phyloP scores from a whole-genome alignment of 1,139 yeast genomes.

The Lizanozyma gosingica region DNA sequence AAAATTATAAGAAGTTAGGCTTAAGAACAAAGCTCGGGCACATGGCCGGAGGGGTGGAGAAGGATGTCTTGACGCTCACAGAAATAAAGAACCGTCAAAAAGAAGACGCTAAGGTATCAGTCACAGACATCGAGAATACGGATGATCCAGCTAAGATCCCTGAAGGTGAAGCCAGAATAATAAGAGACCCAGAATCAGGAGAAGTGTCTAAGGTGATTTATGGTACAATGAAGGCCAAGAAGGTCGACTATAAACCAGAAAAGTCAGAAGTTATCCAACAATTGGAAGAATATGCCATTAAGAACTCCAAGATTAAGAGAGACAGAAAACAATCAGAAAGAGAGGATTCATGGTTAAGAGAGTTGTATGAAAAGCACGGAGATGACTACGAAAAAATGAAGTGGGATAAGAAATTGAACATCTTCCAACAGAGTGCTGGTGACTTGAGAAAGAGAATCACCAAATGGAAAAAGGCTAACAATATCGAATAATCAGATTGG shows the following conservation, averaged over 20 bases:
- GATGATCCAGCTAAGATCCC: slow-evolving; percentile 53
- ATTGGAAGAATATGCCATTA: slow-evolving; percentile 58
- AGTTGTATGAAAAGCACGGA: slow-evolving; percentile 68
- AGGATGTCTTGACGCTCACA: slow-evolving; percentile 32
- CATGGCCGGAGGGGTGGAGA: slow-evolving; percentile 62
- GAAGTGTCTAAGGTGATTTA: slow-evolving; percentile 62
- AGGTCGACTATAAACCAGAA: slow-evolving; percentile 14
- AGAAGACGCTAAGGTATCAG: slow-evolving; percentile 17
- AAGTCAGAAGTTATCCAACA: slow-evolving; percentile 51
- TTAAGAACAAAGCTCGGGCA: slow-evolving; percentile 56
- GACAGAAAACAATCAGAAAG: slow-evolving; percentile 60
- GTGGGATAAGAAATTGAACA: slow-evolving; percentile 81
- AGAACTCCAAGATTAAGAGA: slow-evolving; percentile 34
- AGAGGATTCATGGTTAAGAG: slow-evolving; percentile 65
- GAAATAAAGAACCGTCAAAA: slow-evolving; percentile 21
- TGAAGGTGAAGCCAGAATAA: slow-evolving; percentile 76
- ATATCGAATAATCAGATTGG: slow-evolving; percentile 9
- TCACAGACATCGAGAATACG: slow-evolving; percentile 30
- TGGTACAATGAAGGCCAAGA: slow-evolving; percentile 42
- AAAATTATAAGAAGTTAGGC: slow-evolving; percentile 76
- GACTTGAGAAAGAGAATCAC: slow-evolving; percentile 61
- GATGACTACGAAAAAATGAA: slow-evolving; percentile 85
- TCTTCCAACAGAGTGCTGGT: slow-evolving; percentile 78
- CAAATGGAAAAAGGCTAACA: slow-evolving; percentile 54
- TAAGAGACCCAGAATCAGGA: slow-evolving; percentile 61